Conservation (phyloP, 495 filamentous ascomycete genomes). For the Tuber umbilicatum region DNA sequence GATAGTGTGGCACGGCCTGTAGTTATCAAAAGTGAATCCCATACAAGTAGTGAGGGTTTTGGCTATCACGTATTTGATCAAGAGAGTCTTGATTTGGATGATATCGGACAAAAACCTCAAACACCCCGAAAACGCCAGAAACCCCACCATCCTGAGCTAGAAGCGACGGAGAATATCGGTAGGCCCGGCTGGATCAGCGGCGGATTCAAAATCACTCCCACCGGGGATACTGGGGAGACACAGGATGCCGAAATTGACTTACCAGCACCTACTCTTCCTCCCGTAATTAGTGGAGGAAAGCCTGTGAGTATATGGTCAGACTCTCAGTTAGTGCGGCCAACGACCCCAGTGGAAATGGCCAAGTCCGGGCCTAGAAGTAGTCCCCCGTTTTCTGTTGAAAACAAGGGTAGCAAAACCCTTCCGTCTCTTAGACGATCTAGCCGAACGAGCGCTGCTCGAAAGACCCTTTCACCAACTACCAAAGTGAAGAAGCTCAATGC, state of each 20-base stretch:
- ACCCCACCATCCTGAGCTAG: background rate
- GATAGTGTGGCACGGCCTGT: constrained; percentile 18
- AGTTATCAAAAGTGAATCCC: constrained; percentile 38
- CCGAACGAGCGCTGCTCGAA: background rate
- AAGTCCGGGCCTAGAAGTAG: constrained; percentile 6
- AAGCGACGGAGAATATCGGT: constrained; percentile 8
- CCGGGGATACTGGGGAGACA: constrained; percentile 5
- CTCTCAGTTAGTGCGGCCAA: constrained; percentile 9
- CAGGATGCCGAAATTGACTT: constrained; percentile 8
- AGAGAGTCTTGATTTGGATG: constrained; percentile 69
- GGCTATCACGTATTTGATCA: constrained; percentile 41
- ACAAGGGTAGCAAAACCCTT: background rate
- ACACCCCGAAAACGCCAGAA: constrained; percentile 56
- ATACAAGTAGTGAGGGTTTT: constrained; percentile 24
- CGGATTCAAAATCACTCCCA: constrained; percentile 20
- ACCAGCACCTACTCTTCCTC: background rate
- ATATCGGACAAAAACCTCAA: constrained; percentile 53
- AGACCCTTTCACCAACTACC: constrained; percentile 1
- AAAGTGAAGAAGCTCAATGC: background rate
- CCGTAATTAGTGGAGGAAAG: background rate
- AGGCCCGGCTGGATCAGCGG: constrained; percentile 29
- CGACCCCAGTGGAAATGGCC: background rate
- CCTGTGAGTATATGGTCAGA: background rate
- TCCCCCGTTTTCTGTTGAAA: background rate
- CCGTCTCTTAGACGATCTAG: background rate